Percentiles rank a stretch among this genome's conserved stretches.
Conservation (phyloP, 768 basidiomycete genomes). For the Xerocomellus amylosporus region DNA sequence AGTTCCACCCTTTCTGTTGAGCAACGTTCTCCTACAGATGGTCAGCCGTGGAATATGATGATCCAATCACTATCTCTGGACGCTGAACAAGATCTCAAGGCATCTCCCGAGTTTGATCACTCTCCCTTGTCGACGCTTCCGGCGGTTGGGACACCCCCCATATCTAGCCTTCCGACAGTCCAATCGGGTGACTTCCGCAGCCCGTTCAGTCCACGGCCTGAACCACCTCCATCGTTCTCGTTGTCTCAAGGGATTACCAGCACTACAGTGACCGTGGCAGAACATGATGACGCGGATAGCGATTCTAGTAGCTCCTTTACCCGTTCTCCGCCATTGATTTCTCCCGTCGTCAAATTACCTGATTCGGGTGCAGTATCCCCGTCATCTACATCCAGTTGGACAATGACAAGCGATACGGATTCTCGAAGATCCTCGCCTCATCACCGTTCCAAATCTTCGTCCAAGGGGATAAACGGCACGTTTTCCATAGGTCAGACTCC, state of each 20-base stretch:
- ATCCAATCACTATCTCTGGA: constrained; percentile 11
- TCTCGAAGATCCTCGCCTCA: constrained; percentile 16
- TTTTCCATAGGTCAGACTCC: constrained; percentile 4
- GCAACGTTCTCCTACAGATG: constrained; percentile 25
- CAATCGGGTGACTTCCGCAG: constrained; percentile 15
- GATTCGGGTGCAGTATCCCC: constrained; percentile 23
- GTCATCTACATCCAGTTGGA: constrained; percentile 29
- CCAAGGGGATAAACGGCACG: constrained; percentile 8
- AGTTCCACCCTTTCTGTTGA: constrained; percentile 32
- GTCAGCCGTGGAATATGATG: constrained; percentile 10
- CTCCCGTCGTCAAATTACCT: constrained; percentile 30
- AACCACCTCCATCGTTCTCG: constrained; percentile 16
- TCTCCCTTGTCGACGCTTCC: constrained; percentile 33
- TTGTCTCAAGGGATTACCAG: constrained; percentile 18
- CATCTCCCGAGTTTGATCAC: constrained; percentile 24
- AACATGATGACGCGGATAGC: constrained; percentile 14
- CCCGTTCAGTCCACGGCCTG: constrained; percentile 33
- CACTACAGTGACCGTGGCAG: neutral
- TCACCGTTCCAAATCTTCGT: constrained; percentile 5
- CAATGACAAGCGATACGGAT: constrained; percentile 24
- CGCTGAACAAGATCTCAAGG: constrained; percentile 4
- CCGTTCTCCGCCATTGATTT: constrained; percentile 29
- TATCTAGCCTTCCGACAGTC: constrained; percentile 12
- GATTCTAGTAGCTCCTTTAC: constrained; percentile 24
- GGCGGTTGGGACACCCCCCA: constrained; percentile 29